A percentile compares a stretch with the other conserved stretches of the same genome.
phyloP scores from a whole-genome alignment of 805 yeast species.

The Candida khao-thaluensis region DNA sequence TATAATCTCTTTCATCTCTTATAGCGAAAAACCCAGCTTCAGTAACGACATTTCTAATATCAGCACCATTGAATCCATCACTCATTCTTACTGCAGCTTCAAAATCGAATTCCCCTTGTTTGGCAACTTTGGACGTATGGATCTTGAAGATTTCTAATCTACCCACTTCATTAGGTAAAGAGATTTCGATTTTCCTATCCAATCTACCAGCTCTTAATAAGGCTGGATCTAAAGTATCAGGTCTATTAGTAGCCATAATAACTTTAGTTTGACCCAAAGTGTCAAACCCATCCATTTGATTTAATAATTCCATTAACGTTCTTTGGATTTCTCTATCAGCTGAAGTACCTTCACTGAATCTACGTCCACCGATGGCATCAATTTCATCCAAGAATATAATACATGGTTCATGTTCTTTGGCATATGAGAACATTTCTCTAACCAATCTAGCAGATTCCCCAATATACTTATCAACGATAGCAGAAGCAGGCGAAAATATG shows the following conservation, averaged over 20 bases:
- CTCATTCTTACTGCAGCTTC: conserved; percentile 98
- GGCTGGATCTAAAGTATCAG: conserved; percentile 97
- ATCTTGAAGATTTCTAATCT: conserved; percentile 91
- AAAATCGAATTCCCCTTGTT: conserved; percentile 94
- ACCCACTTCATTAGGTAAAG: conserved; percentile 94
- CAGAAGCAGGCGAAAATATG: conserved; percentile 97
- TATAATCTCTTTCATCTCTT: conserved; percentile 95
- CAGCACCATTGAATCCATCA: conserved; percentile 99
- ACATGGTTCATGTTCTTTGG: conserved; percentile 97
- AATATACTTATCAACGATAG: conserved; percentile 95
- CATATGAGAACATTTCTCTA: conserved; percentile 97
- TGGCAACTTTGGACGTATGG: conserved; percentile 80
- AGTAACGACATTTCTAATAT: conserved; percentile 93
- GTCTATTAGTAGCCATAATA: conserved; percentile 99
- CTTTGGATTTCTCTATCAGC: conserved; percentile 99
- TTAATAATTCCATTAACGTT: conserved; percentile 92
- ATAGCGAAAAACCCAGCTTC: conserved; percentile 99
- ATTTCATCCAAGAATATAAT: conserved; percentile 98
- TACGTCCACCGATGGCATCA: conserved; percentile 98
- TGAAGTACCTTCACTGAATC: conserved; percentile 96
- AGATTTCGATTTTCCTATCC: conserved; percentile 94
- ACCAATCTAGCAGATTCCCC: conserved; percentile 97
- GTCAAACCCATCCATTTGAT: conserved; percentile 99
- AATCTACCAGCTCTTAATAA: conserved; percentile 95
- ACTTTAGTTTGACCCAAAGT: conserved; percentile 95